Evolutionary conservation across 208 protist genomes (phyloP).

Genomic region (Angomonas ambiguus): DNA sequence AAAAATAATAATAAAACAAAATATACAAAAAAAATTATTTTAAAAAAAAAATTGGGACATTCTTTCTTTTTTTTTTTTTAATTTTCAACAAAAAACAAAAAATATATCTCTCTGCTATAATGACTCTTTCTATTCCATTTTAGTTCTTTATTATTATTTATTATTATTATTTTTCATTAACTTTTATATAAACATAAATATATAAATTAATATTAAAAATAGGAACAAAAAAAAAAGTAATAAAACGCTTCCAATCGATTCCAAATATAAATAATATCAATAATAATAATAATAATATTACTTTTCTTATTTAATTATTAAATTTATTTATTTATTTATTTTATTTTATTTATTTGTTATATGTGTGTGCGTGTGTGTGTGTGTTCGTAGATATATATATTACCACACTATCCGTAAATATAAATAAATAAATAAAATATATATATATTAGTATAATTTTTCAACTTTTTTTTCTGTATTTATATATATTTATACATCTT

Average conservation of each 20-base stretch:
- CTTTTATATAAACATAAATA: background rate
- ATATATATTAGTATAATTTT: background rate
- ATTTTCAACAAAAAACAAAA: no score
- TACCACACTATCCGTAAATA: constrained; percentile 1
- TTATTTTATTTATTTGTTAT: constrained; percentile 17
- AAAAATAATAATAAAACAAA: no score
- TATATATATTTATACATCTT: constrained; percentile 12
- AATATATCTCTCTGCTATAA: no score
- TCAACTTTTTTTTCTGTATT: constrained; percentile 9
- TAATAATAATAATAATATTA: constrained; percentile 11
- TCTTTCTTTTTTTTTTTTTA: constrained; percentile 16
- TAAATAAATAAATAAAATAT: constrained; percentile 3
- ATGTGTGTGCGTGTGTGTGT: constrained; percentile 7
- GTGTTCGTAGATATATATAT: no score
- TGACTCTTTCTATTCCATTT: background rate
- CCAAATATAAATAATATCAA: no score
- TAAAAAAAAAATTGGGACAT: no score
- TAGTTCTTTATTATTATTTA: constrained; percentile 4
- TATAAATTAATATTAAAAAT: no score
- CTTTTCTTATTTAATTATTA: constrained; percentile 1
- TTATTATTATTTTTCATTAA: constrained; percentile 4
- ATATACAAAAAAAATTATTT: constrained; percentile 7
- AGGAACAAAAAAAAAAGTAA: no score
- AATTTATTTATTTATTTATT: constrained; percentile 6
- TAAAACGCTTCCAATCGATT: no score